phyloP scores from a whole-genome alignment of 345 rosid genomes.

The Ricinus communis region DNA sequence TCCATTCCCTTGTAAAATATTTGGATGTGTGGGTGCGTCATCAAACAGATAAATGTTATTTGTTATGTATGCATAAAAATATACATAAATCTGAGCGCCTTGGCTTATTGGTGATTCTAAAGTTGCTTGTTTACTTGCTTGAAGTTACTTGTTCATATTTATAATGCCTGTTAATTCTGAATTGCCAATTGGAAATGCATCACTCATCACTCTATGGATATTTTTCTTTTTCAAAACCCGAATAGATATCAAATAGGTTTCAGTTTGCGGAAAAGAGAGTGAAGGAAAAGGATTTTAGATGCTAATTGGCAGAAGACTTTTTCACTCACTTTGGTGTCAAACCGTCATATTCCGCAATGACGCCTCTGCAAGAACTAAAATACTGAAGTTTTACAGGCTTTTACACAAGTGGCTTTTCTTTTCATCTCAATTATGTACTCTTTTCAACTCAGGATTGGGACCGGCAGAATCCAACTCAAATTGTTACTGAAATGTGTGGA shows the following conservation, averaged over 20 bases:
- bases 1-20: background rate
- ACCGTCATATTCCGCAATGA: background rate
- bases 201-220: background rate
- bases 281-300: background rate
- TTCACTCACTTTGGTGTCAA: background rate
- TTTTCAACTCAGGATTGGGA: constrained; percentile 66
- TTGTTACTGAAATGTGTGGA: constrained; percentile 78
- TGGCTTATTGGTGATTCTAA: background rate
- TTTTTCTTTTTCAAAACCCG: background rate
- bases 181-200: background rate
- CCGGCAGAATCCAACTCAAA: constrained; percentile 76
- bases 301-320: background rate
- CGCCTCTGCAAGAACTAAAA: background rate
- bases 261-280: background rate
- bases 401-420: background rate
- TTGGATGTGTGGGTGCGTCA: background rate
- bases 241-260: background rate
- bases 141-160: background rate
- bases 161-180: background rate
- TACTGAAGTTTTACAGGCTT: background rate
- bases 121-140: background rate
- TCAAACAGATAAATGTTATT: too few species aligned
- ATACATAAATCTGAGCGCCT: background rate
- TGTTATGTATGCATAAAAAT: too few species aligned
- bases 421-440: background rate